phyloP scores from a whole-genome alignment of 163 green algal genomes.

The Chlorella variabilis region DNA sequence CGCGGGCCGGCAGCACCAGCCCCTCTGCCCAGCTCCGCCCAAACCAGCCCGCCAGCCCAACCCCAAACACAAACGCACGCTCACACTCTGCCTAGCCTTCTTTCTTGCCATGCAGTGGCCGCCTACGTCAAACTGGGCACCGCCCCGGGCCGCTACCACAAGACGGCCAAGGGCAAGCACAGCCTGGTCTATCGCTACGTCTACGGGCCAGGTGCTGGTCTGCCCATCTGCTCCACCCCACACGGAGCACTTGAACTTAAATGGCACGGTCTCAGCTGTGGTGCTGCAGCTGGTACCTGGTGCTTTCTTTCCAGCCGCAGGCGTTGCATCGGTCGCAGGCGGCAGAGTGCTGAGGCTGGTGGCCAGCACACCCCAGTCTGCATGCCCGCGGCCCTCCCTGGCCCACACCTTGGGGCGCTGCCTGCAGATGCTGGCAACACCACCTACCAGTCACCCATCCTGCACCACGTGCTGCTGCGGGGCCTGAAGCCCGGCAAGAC shows the following conservation, averaged over 20 bases:
- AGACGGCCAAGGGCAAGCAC: not conserved
- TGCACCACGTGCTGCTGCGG: conserved; percentile 35
- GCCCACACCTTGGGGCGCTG: no score
- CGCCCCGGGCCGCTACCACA: not conserved
- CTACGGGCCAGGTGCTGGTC: not conserved
- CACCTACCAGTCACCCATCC: conserved; percentile 18
- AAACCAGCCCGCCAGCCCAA: not conserved
- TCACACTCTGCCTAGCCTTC: not conserved
- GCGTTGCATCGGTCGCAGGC: no score
- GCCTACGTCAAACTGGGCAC: not conserved
- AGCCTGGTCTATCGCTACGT: not conserved
- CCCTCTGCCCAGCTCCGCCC: not conserved
- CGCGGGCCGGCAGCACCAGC: no score
- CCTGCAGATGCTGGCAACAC: not conserved
- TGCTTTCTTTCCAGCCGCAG: no score
- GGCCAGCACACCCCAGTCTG: no score
- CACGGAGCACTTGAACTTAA: no score
- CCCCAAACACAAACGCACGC: no score
- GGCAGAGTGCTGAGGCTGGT: no score
- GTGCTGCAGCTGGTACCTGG: no score
- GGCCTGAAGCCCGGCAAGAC: conserved; percentile 1
- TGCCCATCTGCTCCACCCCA: no score
- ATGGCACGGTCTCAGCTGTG: no score
- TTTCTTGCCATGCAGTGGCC: not conserved
- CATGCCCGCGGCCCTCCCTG: no score